These are phyloP conservation scores for Mucor piriformis DNA, from an alignment of 371 early-diverging fungal species.

Conservation along the genomic window DNA sequence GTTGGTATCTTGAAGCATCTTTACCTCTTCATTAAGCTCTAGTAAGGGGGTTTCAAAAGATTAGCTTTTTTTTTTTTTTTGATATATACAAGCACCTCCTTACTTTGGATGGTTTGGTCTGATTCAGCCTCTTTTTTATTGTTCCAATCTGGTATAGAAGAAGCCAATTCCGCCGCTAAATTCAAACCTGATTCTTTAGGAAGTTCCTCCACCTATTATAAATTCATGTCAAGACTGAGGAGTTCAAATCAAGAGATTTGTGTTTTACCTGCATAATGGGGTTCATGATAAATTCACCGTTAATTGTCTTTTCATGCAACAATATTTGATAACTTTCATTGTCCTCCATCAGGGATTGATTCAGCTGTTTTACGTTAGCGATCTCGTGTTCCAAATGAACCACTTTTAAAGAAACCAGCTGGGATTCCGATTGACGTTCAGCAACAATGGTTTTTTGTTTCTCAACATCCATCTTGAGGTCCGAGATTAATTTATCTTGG, in stretches of 20 bases:
- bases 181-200: constrained; percentile 34
- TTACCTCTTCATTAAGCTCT: constrained; percentile 51
- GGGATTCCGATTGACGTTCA: constrained; percentile 40
- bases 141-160: constrained; percentile 28
- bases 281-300: constrained; percentile 77
- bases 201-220: constrained; percentile 14
- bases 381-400: constrained; percentile 62
- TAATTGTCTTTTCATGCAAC: constrained; percentile 80
- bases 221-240: background rate
- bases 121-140: constrained; percentile 20
- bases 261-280: constrained; percentile 52
- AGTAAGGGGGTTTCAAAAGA: background rate
- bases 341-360: constrained; percentile 78
- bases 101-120: constrained; percentile 22
- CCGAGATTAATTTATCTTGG: constrained; percentile 49
- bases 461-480: constrained; percentile 47
- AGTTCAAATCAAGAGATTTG: background rate
- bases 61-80: no score
- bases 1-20: constrained; percentile 48
- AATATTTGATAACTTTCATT: constrained; percentile 85
- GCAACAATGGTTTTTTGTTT: constrained; percentile 41
- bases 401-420: constrained; percentile 46
- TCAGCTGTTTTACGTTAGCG: constrained; percentile 66
- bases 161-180: constrained; percentile 65
- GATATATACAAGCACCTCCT: no score